Base-by-base conservation (phyloP, 78 protist genomes). In the Pigoraptor vietnamica region DNA sequence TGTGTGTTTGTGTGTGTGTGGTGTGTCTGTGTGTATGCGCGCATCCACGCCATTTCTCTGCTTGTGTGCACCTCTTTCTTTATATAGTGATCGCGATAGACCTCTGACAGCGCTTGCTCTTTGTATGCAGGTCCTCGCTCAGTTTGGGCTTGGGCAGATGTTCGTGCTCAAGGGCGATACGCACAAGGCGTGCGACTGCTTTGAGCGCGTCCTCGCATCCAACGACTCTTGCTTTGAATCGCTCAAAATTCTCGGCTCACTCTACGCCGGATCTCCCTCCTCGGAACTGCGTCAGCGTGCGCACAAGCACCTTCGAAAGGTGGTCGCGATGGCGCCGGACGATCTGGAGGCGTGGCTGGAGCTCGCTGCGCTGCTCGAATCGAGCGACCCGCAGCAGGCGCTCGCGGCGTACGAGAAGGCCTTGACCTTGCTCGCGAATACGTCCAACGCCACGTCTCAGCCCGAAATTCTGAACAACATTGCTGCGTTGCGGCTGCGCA, bases 101-200 rank as follows among this genome's bases (percentile, higher is more conserved):
- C 67, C 6, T 48, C 67, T 21, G 29, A 48, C 67, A 48, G 29
- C 67, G 67, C 67, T 48, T 48, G 29, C 34, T 21, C 84, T 25
- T n/a, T n/a, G n/a, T n/a, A n/a, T 36, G 36, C 89, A 87, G 40
- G 90, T 81, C 29, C 89, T 88, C 25, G 93, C 95, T 2, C 95
- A 94, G 40, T 95, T 38, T 87, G 95, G 95, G n/a, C 38, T 95
- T 0, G 97, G 97, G 25, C 97, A 94, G 34, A 90, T 93, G 83
- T 81, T 89, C 37, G 34, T 92, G 19, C 81, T 86, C 33, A 29
- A 21, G 83, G 94, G 93, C 23, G 95, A 94, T n/a, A 32, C 23
- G 19, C 94, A 87, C 38, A 90, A 94, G 88, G 97, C 97, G 2
- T 38, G 90, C 37, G 39, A 84, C 32, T 92, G 94, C 36, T 91